Percentiles rank a stretch among this genome's conserved stretches.
Evolutionary conservation across 148 eudicot genomes (phyloP).

Genomic region (Hydrangea macrophylla): DNA sequence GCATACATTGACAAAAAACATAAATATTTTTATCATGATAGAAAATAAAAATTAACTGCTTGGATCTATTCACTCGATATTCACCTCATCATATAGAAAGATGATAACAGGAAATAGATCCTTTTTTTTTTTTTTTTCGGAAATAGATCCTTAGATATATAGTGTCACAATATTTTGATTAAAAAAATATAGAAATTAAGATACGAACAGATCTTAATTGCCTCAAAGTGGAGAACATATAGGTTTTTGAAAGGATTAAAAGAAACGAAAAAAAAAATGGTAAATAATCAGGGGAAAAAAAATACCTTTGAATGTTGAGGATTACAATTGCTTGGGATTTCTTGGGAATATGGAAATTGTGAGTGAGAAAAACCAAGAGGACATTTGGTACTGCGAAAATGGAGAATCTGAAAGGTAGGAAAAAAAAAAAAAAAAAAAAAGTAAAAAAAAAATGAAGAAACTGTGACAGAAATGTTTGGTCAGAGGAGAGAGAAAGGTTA

Average conservation of each 20-base stretch:
- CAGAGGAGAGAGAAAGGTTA: background rate
- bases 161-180: too few species aligned
- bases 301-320: background rate
- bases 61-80: background rate
- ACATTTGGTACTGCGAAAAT: background rate
- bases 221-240: background rate
- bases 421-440: too few species aligned
- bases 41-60: background rate
- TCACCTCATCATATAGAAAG: too few species aligned
- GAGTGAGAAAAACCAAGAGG: background rate
- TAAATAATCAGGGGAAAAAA: background rate
- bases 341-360: background rate
- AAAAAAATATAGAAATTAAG: too few species aligned
- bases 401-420: background rate
- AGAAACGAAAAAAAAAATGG: background rate
- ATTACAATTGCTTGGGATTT: background rate
- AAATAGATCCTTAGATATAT: too few species aligned
- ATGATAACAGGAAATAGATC: too few species aligned
- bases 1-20: too few species aligned
- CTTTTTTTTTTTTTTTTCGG: too few species aligned
- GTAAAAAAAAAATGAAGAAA: background rate
- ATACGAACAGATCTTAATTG: background rate
- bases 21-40: too few species aligned
- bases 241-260: background rate
- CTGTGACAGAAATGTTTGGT: slow-evolving; percentile 4